Evolutionary conservation across 1,284 basidiomycete species (phyloP), one percentile per base, ranked within the genome.

Genomic region (Trametes sp.): DNA sequence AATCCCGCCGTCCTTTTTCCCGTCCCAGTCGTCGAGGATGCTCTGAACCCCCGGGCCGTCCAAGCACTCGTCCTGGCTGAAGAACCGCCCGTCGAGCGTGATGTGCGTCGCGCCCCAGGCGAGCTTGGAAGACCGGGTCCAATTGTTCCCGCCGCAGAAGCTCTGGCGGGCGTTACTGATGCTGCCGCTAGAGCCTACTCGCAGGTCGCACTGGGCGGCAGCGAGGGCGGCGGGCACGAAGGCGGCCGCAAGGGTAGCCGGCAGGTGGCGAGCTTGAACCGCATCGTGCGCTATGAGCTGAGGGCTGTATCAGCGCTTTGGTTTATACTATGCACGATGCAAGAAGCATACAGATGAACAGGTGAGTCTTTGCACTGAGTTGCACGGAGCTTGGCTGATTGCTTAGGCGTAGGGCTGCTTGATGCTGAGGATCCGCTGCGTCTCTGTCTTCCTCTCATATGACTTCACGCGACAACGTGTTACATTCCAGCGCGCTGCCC

Each of bases 21-120:
- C 46, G 46, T 49, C 41, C 46, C 55, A 57, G 14, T 57, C 35
- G 19, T 57, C 55, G 55, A 57, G 49, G 55, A 57, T 57, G 24
- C 50, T 28, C 55, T 57, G 16, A 46, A 57, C n/a, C n/a, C n/a
- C n/a, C n/a, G n/a, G 50, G 14, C 55, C 55, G 36, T 57, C 55
- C 35, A 31, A 49, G 36, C 55, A 57, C 46, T 49, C 46, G 46
- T 50, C 46, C 55, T 57, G 46, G 31, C 19, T 41, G 21, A 19
- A 21, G 26, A 57, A 57, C 24, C 23, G 31, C 24, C 55, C 55
- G 35, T 9, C 8, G 46, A 57, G 55, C 35, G 24, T 41, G 35
- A 49, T n/a, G 46, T 38, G 55, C 16, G 46, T 46, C 26, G 0
- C 1, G 26, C 55, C 55, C 55, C 55, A 57, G 24, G 24, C 14